These are phyloP conservation scores for Magnusiomyces suaveolens DNA, from an alignment of 1,139 yeast species.

Conservation along the genomic window DNA sequence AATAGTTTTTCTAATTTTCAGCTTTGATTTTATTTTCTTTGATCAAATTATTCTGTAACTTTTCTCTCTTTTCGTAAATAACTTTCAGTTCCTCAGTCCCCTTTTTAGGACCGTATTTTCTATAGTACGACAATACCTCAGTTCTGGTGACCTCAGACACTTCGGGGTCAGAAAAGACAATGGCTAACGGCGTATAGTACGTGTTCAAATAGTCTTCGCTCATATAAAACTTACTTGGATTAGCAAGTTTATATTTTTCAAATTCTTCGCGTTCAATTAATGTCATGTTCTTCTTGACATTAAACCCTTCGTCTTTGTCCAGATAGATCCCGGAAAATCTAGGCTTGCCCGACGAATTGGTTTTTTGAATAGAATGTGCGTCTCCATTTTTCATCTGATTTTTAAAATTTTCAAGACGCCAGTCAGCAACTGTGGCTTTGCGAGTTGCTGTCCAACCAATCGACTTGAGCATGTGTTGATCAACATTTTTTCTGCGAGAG, in stretches of 20 bases:
- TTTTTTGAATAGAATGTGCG: constrained; percentile 63
- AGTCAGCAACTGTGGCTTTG: constrained; percentile 61
- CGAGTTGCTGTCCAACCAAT: constrained; percentile 93
- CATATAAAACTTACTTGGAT: not conserved
- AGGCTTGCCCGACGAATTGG: constrained; percentile 56
- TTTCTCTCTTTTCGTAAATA: not conserved
- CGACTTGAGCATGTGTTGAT: constrained; percentile 45
- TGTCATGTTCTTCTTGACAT: not conserved
- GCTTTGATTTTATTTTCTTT: not conserved
- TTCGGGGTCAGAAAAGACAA: not conserved
- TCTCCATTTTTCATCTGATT: constrained; percentile 64
- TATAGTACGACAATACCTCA: not conserved
- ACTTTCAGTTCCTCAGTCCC: not conserved
- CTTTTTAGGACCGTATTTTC: constrained; percentile 1
- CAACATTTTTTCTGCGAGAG: not conserved
- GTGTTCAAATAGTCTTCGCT: not conserved
- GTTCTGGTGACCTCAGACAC: not conserved
- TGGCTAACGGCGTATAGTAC: not conserved
- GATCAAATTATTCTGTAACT: not conserved
- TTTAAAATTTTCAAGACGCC: constrained; percentile 48
- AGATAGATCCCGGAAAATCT: constrained; percentile 49
- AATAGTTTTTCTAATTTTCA: not conserved
- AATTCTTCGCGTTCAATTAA: not conserved
- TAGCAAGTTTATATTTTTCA: not conserved
- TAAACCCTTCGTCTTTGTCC: constrained; percentile 70